A percentile compares a stretch with the other conserved stretches of the same genome.
These are phyloP conservation scores for Salix udensis DNA, from an alignment of 345 rosid genomes.

Conservation along the genomic window DNA sequence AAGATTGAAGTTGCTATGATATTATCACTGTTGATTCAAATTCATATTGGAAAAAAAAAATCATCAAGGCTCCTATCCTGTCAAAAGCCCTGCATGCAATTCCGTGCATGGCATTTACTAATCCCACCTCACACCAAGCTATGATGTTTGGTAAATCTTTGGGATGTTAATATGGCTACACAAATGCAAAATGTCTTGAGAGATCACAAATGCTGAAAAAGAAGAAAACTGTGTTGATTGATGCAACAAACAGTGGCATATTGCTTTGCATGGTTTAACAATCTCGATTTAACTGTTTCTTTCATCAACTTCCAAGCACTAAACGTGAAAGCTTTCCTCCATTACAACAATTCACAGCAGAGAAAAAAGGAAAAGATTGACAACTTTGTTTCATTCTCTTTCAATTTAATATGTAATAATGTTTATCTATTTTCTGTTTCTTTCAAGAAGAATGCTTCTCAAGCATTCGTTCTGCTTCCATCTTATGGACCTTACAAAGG, in stretches of 20 bases:
- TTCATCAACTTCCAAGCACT: background rate
- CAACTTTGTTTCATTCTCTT: slow-evolving; percentile 18
- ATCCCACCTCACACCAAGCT: too few relatives aligned
- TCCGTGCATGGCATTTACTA: too few relatives aligned
- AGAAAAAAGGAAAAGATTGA: background rate
- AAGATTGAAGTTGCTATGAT: too few relatives aligned
- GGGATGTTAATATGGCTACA: too few relatives aligned
- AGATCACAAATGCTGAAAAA: background rate
- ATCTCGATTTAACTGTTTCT: background rate
- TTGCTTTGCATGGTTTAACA: background rate
- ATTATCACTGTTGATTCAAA: too few relatives aligned
- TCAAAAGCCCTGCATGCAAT: too few relatives aligned
- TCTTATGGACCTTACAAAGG: slow-evolving; percentile 11
- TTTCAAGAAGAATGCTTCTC: slow-evolving; percentile 26
- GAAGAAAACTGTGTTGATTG: background rate
- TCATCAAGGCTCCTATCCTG: too few relatives aligned
- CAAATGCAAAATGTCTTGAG: too few relatives aligned
- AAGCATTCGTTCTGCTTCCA: background rate
- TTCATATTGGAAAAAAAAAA: too few relatives aligned
- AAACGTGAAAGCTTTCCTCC: background rate
- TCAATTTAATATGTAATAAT: slow-evolving; percentile 13
- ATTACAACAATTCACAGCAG: background rate
- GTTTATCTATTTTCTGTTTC: slow-evolving; percentile 19
- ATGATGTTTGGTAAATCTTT: too few relatives aligned
- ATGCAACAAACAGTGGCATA: background rate